Percentiles rank a stretch among this genome's conserved stretches.
Evolutionary conservation across 164 flowering plant species (phyloP).

Genomic region (Tetrastigma voinierianum): DNA sequence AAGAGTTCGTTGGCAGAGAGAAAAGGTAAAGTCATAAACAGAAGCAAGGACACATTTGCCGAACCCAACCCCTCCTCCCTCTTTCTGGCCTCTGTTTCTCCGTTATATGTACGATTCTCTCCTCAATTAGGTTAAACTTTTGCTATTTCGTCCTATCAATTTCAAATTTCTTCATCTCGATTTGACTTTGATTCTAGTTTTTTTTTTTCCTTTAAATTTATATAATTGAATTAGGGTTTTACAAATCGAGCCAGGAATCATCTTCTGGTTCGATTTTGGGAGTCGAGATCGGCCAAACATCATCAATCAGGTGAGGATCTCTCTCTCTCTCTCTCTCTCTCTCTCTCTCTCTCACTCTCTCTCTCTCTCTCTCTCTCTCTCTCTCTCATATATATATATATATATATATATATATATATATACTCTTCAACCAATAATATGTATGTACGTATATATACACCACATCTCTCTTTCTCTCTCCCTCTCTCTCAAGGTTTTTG

Average conservation of each 20-base stretch:
- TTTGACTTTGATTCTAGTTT: not conserved
- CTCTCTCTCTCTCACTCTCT: not conserved
- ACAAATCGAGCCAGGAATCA: not conserved
- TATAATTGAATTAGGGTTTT: too few species aligned
- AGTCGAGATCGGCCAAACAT: constrained; percentile 15
- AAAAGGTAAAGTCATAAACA: constrained; percentile 11
- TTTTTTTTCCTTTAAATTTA: not conserved
- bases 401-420: too few species aligned
- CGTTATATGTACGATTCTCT: constrained; percentile 2
- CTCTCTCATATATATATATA: too few species aligned
- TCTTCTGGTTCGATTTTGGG: constrained; percentile 12
- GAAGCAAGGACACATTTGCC: not conserved
- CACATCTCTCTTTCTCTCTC: not conserved
- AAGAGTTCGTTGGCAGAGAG: constrained; percentile 20
- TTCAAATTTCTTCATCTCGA: not conserved
- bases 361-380: not conserved
- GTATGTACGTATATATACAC: too few species aligned
- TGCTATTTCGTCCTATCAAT: not conserved
- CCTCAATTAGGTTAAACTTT: constrained; percentile 8
- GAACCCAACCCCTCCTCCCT: not conserved
- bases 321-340: not conserved
- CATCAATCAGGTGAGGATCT: constrained; percentile 12
- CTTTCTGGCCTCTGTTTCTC: not conserved
- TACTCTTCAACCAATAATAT: too few species aligned
- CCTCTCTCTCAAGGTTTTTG: not conserved